A percentile compares a stretch with the other conserved stretches of the same genome.
Conservation (phyloP, 2,329 filamentous ascomycete genomes). For the Fusarium burgessii region DNA sequence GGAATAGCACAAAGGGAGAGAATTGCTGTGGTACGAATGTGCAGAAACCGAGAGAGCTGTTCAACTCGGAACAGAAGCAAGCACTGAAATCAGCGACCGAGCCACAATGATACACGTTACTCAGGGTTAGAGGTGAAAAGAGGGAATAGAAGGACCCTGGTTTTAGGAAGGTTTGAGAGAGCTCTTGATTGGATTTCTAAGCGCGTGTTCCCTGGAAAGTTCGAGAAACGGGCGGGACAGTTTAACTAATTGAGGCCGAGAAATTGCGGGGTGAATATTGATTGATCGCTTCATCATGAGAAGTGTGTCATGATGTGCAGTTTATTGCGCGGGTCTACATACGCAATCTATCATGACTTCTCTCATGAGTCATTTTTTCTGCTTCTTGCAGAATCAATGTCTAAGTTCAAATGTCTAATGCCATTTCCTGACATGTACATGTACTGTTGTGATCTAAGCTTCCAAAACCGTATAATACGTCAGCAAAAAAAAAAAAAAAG, state of each 20-base stretch:
- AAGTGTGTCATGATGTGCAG: constrained; percentile 24
- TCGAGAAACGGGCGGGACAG: constrained; percentile 39
- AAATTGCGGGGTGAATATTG: constrained; percentile 28
- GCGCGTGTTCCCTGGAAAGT: constrained; percentile 44
- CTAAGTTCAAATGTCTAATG: not conserved
- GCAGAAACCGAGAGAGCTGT: not conserved
- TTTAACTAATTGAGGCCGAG: constrained; percentile 6
- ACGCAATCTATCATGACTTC: not conserved
- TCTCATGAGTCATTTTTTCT: not conserved
- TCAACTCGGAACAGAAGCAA: not conserved
- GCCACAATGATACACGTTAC: constrained; percentile 10
- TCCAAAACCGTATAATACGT: not conserved
- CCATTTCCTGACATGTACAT: not conserved
- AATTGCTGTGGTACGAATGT: not conserved
- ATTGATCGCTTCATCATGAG: constrained; percentile 16
- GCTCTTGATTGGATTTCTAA: constrained; percentile 48
- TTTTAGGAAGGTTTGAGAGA: not conserved
- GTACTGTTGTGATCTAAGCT: not conserved
- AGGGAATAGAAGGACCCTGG: constrained; percentile 12
- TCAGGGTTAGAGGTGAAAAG: not conserved
- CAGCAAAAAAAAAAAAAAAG: not conserved
- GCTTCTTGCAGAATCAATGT: not conserved
- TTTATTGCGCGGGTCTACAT: not conserved
- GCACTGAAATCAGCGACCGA: not conserved
- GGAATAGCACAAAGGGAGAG: not conserved